Base-by-base conservation (phyloP, 148 eudicot species). In the Polygonum maritimum region DNA sequence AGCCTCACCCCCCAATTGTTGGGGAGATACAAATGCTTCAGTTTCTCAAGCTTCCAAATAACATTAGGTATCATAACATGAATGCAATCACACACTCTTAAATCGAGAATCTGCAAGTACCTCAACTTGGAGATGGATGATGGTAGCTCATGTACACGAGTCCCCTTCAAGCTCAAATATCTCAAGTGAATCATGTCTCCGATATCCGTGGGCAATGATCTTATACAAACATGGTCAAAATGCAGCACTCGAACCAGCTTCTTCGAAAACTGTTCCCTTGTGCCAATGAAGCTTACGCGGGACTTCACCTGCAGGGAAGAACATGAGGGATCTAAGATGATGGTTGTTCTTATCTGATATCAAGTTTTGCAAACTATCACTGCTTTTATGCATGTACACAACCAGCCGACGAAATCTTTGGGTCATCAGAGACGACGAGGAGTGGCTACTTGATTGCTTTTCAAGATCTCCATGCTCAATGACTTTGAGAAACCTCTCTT, bases 1-100 rank as follows among this genome's bases (percentile, higher is more conserved):
- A 26, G 1, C 31, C 31, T 26, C 31, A 26, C 31, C 1, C 31
- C 1, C 31, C 31, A 26, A 10, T 60, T 33, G 14, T 40, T 18
- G 8, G 79, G 85, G 36, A 83, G 71, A 83, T 83, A 83, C 45
- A 83, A n/a, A 75, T 80, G 78, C 15, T 16, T 72, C 75, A 82
- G 21, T 18, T 57, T 57, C 71, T 77, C 55, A 75, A 79, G 38
- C 76, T 70, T 79, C 80, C 78, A 36, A 5, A 77, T 36, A 10
- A 67, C 76, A 69, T 73, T 48, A 15, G 82, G 77, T 26, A 76
- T 78, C 1, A 12, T 15, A 21, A n/a, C 36, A 36, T 1, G 38
- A 31, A 60, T 60, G 69, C 39, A 36, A 0, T 5, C 48, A 21
- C 15, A 1, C 15, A 63, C 71, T 31, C 76, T 63, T 4, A 83